Evolutionary conservation across 495 filamentous ascomycete genomes (phyloP), one percentile per base, ranked within the genome.

Genomic region (Parathielavia hyrcaniae): DNA sequence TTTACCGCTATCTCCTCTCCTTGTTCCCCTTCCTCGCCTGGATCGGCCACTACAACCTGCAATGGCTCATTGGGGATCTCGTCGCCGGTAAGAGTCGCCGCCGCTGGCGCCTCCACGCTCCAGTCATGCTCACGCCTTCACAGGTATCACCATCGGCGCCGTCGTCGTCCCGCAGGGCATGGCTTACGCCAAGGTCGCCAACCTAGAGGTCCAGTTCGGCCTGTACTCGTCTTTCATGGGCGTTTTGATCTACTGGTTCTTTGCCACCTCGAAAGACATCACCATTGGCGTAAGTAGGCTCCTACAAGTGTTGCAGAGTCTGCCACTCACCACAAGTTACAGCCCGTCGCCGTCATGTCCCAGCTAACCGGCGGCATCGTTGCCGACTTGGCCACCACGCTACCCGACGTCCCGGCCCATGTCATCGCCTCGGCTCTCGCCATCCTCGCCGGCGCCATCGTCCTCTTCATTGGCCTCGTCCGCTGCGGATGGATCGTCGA

Each of bases 211-310:
- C 4, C 78, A 99, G 67, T 99, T 82, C 66, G 93, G 93, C 51
- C 76, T 99, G 0, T 99, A 99, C 69, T 93, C 92, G 1, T 97
- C 92, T 0, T 99, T 99, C 65, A 96, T 97, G 86, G 93, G 93
- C 26, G 92, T 97, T 5, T 68, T 97, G 59, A 70, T 96, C 49
- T 99, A 99, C 64, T 97, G 93, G 93, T 95, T 97, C 70, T 97
- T 98, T 64, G 93, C 93, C 1, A 98, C 93, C 1, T 97, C 95
- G 0, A 98, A 98, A 67, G 93, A 98, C 72, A 97, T 98, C 67
- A 97, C 93, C 9, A 97, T 98, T 52, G 93, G 93, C n/a, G 89
- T 91, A 75, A 78, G 88, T 83, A 1, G 51, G 17, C 30, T 14
- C 46, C 12, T 46, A n/a, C 12, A 46, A 1, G 17, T 17, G 39